These are phyloP conservation scores for Sporothrix protearum DNA, from an alignment of 2,329 filamentous ascomycete genomes.

Conservation along the genomic window DNA sequence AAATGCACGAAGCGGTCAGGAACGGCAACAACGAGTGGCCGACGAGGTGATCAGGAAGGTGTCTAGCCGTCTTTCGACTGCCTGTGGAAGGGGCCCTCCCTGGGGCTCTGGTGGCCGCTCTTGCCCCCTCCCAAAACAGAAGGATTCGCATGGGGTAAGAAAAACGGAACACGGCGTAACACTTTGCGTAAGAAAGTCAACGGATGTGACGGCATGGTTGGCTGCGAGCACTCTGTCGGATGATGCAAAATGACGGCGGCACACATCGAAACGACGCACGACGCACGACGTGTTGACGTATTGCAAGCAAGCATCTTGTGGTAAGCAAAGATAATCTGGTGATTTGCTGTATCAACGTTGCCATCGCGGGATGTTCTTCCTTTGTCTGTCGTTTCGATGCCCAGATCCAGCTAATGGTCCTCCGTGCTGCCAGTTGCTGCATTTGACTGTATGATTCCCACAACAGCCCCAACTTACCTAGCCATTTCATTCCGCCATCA, in stretches of 20 bases:
- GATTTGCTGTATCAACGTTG: not conserved
- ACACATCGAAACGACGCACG: not conserved
- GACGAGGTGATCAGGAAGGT: too few relatives aligned
- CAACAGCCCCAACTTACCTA: too few relatives aligned
- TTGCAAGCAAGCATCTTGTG: too few relatives aligned
- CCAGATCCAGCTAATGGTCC: not conserved
- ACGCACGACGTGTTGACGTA: too few relatives aligned
- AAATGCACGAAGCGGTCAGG: not conserved
- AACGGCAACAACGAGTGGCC: not conserved
- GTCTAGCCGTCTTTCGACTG: not conserved
- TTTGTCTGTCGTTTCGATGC: not conserved
- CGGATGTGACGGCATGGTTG: not conserved
- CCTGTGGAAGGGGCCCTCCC: not conserved
- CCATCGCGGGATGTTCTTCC: not conserved
- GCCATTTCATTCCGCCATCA: too few relatives aligned
- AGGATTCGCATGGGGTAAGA: slow-evolving; percentile 10
- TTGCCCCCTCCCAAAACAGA: not conserved
- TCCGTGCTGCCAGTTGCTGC: not conserved
- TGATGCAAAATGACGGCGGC: slow-evolving; percentile 7
- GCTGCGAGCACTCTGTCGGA: not conserved
- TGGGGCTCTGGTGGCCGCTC: not conserved
- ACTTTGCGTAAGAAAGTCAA: slow-evolving; percentile 11
- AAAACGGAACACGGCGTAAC: slow-evolving; percentile 18
- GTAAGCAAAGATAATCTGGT: not conserved
- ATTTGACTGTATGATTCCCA: too few relatives aligned